phyloP scores from a whole-genome alignment of 164 flowering plant species.

The Taxillus chinensis region DNA sequence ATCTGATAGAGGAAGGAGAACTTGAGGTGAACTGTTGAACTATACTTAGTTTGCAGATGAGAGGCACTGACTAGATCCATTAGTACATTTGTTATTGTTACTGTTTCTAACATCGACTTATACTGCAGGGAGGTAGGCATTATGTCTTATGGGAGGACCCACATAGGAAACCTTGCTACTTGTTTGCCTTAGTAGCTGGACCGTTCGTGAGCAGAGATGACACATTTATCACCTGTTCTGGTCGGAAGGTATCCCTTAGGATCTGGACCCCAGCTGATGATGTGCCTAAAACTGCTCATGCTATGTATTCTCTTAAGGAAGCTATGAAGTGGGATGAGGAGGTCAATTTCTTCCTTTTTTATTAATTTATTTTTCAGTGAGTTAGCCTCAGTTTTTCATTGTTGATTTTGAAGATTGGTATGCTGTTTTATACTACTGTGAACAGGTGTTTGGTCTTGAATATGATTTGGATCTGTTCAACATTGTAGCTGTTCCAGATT shows the following conservation, averaged over 20 bases:
- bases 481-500: slow-evolving; percentile 94
- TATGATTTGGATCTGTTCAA: slow-evolving; percentile 97
- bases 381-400: not conserved
- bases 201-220: slow-evolving; percentile 90
- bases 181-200: slow-evolving; percentile 98
- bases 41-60: too few relatives aligned
- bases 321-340: slow-evolving; percentile 99
- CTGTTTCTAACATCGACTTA: not conserved
- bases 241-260: slow-evolving; percentile 64
- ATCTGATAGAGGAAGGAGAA: slow-evolving; percentile 77
- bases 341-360: slow-evolving; percentile 31
- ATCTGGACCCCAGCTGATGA: slow-evolving; percentile 94
- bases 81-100: not conserved
- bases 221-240: slow-evolving; percentile 69
- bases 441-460: slow-evolving; percentile 88
- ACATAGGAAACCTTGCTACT: slow-evolving; percentile 82
- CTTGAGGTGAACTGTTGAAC: slow-evolving; percentile 43
- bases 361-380: too few relatives aligned
- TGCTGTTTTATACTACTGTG: slow-evolving; percentile 3
- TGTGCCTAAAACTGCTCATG: slow-evolving; percentile 88
- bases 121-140: slow-evolving; percentile 72
- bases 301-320: slow-evolving; percentile 95
- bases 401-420: slow-evolving; percentile 9
- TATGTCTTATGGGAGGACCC: slow-evolving; percentile 98
- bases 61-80: not conserved